Base-by-base conservation (phyloP, 805 yeast genomes). In the Ogataea pilisensis region DNA sequence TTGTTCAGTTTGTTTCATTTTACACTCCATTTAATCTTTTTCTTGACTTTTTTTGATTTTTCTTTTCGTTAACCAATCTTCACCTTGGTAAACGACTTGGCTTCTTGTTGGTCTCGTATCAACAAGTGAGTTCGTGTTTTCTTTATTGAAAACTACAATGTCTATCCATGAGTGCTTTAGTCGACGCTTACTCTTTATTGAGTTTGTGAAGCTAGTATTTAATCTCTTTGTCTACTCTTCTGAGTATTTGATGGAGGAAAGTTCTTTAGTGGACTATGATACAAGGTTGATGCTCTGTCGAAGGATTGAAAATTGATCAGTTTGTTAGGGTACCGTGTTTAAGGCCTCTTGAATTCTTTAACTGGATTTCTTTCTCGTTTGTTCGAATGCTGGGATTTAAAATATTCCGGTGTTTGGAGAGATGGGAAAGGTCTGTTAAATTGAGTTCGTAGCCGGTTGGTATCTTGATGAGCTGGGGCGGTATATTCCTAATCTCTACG, bases 401-500 rank as follows among this genome's bases (percentile, higher is more conserved):
- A 24, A 24, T 53, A 65, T 66, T 65, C 62, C 24, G 21, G 28
- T 19, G 28, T 21, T 24, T 24, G 26, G 11, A 24, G 35, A 25
- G 18, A 17, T 56, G 64, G 60, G 61, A 55, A 60, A 57, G 56
- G n/a, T 61, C 63, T 54, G 24, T 14, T 25, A 18, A 64, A 69
- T 74, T 59, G 78, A 80, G 86, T 80, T 82, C 85, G 83, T 71
- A 73, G 43, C 46, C 48, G 83, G 69, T 67, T 65, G 69, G 76
- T 68, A 44, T 37, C 65, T 18, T 25, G 33, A 32, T 31, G 19
- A 33, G 65, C 65, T 75, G 82, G 69, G 72, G 95, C 96, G 79
- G 91, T 95, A 91, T 91, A 91, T 91, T 91, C 98, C 98, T 91
- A 85, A 76, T 88, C 96, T 80, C 91, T 90, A 83, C 95, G 95